Conservation (phyloP, 306 rosid genomes). For the Comarum palustre region DNA sequence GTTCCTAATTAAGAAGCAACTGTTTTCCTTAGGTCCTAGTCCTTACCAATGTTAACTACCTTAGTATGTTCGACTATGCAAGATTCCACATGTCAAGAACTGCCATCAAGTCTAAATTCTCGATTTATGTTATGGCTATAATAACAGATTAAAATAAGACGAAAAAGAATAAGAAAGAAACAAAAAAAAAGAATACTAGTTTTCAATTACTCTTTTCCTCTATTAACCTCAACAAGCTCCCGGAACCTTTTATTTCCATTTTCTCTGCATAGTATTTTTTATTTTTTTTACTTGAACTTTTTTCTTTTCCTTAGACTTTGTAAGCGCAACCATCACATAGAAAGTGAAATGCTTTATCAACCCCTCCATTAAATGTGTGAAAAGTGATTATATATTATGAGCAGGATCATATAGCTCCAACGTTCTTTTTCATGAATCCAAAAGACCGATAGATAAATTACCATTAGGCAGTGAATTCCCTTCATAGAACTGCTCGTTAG, state of each 20-base stretch:
- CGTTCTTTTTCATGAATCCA: background rate
- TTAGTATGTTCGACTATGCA: background rate
- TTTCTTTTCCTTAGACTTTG: background rate
- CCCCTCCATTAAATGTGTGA: background rate
- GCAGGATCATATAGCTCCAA: background rate
- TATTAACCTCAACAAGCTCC: background rate
- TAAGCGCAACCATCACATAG: background rate
- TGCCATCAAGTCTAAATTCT: background rate
- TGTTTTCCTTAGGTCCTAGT: background rate
- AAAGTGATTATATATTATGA: background rate
- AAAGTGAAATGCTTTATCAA: background rate
- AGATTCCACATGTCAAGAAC: background rate
- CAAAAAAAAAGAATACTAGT: background rate
- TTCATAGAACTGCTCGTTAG: constrained; percentile 63
- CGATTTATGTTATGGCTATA: too few relatives aligned
- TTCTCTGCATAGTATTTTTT: background rate
- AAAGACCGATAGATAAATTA: constrained; percentile 23
- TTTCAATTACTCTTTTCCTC: background rate
- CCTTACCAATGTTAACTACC: background rate
- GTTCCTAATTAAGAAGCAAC: background rate
- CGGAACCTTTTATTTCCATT: too few relatives aligned
- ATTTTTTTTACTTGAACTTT: background rate
- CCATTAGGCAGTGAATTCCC: constrained; percentile 76
- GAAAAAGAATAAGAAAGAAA: background rate
- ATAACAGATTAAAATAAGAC: too few relatives aligned